Percentiles rank a stretch among this genome's conserved stretches.
Evolutionary conservation across 176 grass and related monocot genomes (phyloP).

Genomic region (Bothriochloa decipiens): DNA sequence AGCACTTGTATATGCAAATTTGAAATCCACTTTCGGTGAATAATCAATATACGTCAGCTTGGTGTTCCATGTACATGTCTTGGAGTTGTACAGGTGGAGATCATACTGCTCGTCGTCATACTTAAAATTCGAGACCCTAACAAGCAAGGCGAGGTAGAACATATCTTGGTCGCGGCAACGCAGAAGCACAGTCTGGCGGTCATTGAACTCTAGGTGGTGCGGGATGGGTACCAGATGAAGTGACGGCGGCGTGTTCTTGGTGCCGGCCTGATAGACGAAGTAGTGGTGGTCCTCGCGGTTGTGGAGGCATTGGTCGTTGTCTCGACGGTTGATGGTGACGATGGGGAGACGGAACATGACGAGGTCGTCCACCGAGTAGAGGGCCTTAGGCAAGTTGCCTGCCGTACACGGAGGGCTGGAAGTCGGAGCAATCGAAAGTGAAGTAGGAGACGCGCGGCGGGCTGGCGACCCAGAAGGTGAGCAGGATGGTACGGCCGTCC

Average conservation of each 20-base stretch:
- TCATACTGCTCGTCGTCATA: neutral
- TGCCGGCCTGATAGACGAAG: constrained; percentile 2
- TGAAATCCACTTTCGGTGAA: neutral
- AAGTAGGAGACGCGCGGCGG: neutral
- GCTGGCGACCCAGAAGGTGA: neutral
- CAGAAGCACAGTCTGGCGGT: neutral
- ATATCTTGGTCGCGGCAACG: neutral
- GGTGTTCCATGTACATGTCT: neutral
- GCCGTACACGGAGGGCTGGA: neutral
- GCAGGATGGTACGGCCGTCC: neutral
- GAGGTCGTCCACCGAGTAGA: neutral
- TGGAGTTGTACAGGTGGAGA: constrained; percentile 7
- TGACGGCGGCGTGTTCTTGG: neutral
- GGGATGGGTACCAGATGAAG: neutral
- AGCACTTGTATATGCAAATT: neutral
- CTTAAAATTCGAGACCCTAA: neutral
- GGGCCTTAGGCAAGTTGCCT: neutral
- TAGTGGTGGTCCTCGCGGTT: neutral
- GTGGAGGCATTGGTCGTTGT: too few species aligned
- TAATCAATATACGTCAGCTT: neutral
- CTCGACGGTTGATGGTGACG: too few species aligned
- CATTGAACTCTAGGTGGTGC: too few species aligned
- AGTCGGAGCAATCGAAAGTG: neutral
- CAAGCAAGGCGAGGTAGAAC: neutral
- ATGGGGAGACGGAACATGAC: neutral